Percentiles rank a stretch among this genome's conserved stretches.
These are phyloP conservation scores for Mucor plumbeus DNA, from an alignment of 371 early-diverging fungal genomes.

Conservation along the genomic window DNA sequence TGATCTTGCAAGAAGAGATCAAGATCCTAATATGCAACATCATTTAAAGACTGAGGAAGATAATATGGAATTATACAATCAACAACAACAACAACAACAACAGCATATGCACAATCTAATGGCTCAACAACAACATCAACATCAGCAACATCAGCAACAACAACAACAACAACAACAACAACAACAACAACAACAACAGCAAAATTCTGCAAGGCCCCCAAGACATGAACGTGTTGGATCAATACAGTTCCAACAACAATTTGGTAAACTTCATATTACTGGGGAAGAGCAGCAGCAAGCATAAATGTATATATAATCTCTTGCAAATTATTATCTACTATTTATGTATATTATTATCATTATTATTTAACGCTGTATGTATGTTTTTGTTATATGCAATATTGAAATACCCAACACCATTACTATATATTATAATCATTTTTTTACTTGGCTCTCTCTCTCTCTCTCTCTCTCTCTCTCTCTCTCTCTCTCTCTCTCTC, in stretches of 20 bases:
- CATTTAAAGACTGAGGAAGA: conserved; percentile 13
- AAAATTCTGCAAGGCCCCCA: background rate
- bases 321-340: too few relatives aligned
- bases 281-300: conserved; percentile 15
- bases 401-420: background rate
- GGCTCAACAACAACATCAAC: conserved; percentile 17
- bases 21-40: conserved; percentile 9
- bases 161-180: background rate
- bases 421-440: background rate
- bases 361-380: background rate
- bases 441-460: background rate
- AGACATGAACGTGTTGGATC: conserved; percentile 31
- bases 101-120: conserved; percentile 20
- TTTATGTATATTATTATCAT: background rate
- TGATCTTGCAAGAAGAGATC: conserved; percentile 34
- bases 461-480: too few relatives aligned
- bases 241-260: conserved; percentile 39
- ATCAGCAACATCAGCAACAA: conserved; percentile 5
- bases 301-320: background rate
- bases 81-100: conserved; percentile 26
- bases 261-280: conserved; percentile 37
- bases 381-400: background rate
- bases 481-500: too few relatives aligned
- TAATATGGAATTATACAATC: conserved; percentile 12
- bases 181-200: background rate